Base-by-base conservation (phyloP, 306 rosid genomes). In the Medicago ruthenica region DNA sequence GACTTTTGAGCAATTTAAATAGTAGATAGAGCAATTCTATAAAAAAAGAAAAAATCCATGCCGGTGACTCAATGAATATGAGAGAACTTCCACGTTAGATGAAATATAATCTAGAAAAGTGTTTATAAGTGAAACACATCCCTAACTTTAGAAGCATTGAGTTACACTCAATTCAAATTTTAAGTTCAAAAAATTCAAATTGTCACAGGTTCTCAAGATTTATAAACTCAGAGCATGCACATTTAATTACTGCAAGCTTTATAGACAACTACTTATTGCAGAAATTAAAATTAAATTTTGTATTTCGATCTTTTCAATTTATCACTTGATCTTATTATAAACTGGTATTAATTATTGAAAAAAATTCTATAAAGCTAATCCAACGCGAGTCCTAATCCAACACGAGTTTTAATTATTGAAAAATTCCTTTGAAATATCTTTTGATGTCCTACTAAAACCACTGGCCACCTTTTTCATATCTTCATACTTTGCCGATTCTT, bases 371-470 rank as follows among this genome's bases (percentile, higher is more conserved):
- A 42, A 17, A 64, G 20, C 55, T 67, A 67, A 42, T 42, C 36
- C 53, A 66, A 41, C 20, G 22, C 2, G 36, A 41, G n/a, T 66
- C 71, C 9, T 80, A 86, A 40, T n/a, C 31, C 31, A 27, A 27
- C 31, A 27, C 31, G 31, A 27, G 18, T 8, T 36, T 36, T 8
- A 16, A n/a, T 63, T n/a, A n/a, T 63, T 42, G 13, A 42, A 22
- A 65, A 27, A 40, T 74, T 90, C 84, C 82, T 81, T 81, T 15
- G 87, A 55, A 69, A 89, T 77, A 45, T 44, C 68, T 62, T 74
- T 83, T 11, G 88, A 16, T 9, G 85, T 85, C 72, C 53, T 83
- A 67, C 96, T 92, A 70, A 90, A 92, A 21, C 95, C 97, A 17
- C 77, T 40, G 6, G 85, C 90, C 15, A 95, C 83, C 79, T 81